Conservation (phyloP, 1,284 basidiomycete species). For the Exobasidium rhododendri region DNA sequence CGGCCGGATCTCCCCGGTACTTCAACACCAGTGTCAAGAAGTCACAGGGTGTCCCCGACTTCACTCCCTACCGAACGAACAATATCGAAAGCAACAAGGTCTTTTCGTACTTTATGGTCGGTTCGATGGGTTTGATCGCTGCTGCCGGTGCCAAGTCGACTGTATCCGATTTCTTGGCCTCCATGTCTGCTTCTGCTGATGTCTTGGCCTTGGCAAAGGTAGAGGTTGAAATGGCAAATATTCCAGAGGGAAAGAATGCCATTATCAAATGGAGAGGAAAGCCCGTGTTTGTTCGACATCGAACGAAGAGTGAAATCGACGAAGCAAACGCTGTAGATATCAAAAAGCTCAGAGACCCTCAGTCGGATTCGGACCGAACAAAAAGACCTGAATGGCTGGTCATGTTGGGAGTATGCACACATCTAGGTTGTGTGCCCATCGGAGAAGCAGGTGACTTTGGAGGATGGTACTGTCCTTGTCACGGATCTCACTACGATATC, state of each 20-base stretch:
- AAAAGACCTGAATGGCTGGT: conserved; percentile 91
- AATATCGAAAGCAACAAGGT: conserved; percentile 71
- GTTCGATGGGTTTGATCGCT: conserved; percentile 86
- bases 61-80: conserved; percentile 74
- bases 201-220: conserved; percentile 97
- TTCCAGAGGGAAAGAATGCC: conserved; percentile 85
- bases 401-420: conserved; percentile 75
- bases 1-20: conserved; percentile 24
- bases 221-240: conserved; percentile 83
- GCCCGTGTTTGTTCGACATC: conserved; percentile 98
- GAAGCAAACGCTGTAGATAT: conserved; percentile 84
- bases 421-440: conserved; percentile 98
- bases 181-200: conserved; percentile 95
- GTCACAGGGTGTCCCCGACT: conserved; percentile 71
- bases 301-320: conserved; percentile 85
- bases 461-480: conserved; percentile 68
- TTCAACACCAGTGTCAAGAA: conserved; percentile 45
- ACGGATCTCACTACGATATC: conserved; percentile 94
- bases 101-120: conserved; percentile 95
- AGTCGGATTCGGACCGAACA: conserved; percentile 79
- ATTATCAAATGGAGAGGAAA: conserved; percentile 83
- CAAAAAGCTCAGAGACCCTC: conserved; percentile 85
- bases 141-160: conserved; percentile 92
- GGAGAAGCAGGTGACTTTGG: conserved; percentile 92
- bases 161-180: conserved; percentile 89